A percentile compares a stretch with the other conserved stretches of the same genome.
Conservation (phyloP, 2,329 filamentous ascomycete genomes). For the Aspergillus sojae region DNA sequence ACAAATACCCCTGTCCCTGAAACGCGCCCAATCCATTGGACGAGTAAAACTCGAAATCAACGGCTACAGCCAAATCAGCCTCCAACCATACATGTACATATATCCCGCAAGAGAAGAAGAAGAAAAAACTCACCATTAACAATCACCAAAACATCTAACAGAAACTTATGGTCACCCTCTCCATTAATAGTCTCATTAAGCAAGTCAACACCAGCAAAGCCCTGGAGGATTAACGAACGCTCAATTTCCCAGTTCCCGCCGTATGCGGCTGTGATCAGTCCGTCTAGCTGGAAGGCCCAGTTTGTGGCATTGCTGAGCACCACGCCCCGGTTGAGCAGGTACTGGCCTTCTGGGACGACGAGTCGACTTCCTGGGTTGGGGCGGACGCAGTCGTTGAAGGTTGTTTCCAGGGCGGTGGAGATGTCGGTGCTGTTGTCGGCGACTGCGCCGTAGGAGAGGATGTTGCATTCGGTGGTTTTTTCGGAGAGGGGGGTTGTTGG, state of each 20-base stretch:
- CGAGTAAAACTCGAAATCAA: conserved; percentile 41
- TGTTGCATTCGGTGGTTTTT: conserved; percentile 34
- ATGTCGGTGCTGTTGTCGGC: conserved; percentile 37
- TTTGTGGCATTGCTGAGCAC: conserved; percentile 33
- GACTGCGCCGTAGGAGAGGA: conserved; percentile 35
- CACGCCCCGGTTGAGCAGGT: conserved; percentile 29
- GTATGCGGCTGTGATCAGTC: conserved; percentile 36
- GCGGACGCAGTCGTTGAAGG: conserved; percentile 31
- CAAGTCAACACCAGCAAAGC: conserved; percentile 28
- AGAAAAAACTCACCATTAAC: conserved; percentile 27
- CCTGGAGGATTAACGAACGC: conserved; percentile 33
- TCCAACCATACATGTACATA: background rate
- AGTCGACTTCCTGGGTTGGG: conserved; percentile 27
- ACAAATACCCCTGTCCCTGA: conserved; percentile 40
- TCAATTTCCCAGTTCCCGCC: conserved; percentile 31
- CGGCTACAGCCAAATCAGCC: conserved; percentile 18
- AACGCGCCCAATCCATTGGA: conserved; percentile 37
- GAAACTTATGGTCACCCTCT: conserved; percentile 34
- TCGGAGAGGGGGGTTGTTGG: conserved; percentile 29
- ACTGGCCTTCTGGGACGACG: conserved; percentile 31
- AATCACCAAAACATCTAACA: conserved; percentile 34
- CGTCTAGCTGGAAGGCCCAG: conserved; percentile 40
- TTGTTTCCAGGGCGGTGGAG: conserved; percentile 28
- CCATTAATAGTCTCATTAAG: conserved; percentile 37
- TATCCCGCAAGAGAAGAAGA: background rate